Percentiles rank a stretch among this genome's conserved stretches.
Conservation (phyloP, 768 basidiomycete species). For the Trametes punicea region DNA sequence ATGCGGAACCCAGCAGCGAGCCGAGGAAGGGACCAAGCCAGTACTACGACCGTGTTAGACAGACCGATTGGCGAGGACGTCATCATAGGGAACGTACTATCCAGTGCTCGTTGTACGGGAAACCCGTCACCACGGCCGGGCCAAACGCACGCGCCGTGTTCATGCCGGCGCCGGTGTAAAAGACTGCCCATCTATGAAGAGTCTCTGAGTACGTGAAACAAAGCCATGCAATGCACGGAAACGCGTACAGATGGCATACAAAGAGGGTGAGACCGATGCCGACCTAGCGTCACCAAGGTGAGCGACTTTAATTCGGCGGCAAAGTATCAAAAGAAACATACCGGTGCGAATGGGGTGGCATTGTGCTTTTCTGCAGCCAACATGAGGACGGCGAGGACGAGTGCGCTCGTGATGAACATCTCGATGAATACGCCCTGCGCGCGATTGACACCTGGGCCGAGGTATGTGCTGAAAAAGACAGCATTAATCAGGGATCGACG, state of each 20-base stretch:
- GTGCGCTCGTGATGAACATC: slow-evolving; percentile 61
- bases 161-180: slow-evolving; percentile 64
- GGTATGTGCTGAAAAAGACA: slow-evolving; percentile 40
- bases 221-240: neutral
- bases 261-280: slow-evolving; percentile 67
- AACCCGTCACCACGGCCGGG: slow-evolving; percentile 64
- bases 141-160: slow-evolving; percentile 71
- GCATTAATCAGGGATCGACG: slow-evolving; percentile 5
- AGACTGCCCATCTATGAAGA: slow-evolving; percentile 48
- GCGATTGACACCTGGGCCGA: slow-evolving; percentile 43
- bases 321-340: slow-evolving; percentile 25
- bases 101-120: slow-evolving; percentile 53
- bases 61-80: neutral
- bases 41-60: slow-evolving; percentile 39
- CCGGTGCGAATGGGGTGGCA: slow-evolving; percentile 66
- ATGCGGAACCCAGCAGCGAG: slow-evolving; percentile 51
- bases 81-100: slow-evolving; percentile 42
- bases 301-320: neutral
- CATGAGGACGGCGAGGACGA: slow-evolving; percentile 68
- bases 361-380: slow-evolving; percentile 68
- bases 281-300: slow-evolving; percentile 34
- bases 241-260: slow-evolving; percentile 53
- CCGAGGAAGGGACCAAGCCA: slow-evolving; percentile 73
- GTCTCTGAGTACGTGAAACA: neutral
- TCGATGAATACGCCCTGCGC: slow-evolving; percentile 68